Evolutionary conservation across 345 rosid species (phyloP).

Genomic region (Angophora floribunda): DNA sequence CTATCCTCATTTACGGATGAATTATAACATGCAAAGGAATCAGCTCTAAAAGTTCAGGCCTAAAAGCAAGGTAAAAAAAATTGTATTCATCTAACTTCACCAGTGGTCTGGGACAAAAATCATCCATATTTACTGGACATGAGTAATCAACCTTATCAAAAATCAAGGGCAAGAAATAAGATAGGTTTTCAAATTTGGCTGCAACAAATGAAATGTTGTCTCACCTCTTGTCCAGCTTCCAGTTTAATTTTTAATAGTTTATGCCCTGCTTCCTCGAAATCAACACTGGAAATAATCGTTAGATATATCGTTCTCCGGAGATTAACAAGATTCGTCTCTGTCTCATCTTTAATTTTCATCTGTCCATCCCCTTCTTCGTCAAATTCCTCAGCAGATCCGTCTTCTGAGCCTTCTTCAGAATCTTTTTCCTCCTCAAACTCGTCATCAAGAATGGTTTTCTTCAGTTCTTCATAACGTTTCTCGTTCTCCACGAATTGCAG

Average conservation of each 20-base stretch:
- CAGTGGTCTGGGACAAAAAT: not conserved
- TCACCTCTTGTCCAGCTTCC: conserved; percentile 97
- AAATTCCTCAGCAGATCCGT: conserved; percentile 36
- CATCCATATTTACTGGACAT: not conserved
- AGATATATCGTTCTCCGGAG: conserved; percentile 91
- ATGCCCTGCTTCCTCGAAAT: conserved; percentile 97
- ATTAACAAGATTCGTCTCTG: conserved; percentile 86
- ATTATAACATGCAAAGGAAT: not conserved
- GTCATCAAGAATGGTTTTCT: conserved; percentile 77
- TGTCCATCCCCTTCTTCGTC: conserved; percentile 68
- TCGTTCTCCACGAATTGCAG: conserved; percentile 76
- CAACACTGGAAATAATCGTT: conserved; percentile 95
- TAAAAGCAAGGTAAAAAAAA: not conserved
- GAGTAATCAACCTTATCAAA: not conserved
- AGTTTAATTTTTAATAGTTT: conserved; percentile 82
- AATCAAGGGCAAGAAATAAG: not conserved
- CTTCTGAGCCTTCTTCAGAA: conserved; percentile 53
- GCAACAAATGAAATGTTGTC: not conserved
- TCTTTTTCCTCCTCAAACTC: conserved; percentile 80
- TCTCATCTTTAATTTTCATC: conserved; percentile 80
- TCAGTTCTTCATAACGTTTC: conserved; percentile 76
- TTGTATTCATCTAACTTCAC: not conserved
- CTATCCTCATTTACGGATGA: not conserved
- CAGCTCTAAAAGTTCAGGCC: not conserved
- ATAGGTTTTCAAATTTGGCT: not conserved